Percentiles rank a stretch among this genome's conserved stretches.
Conservation (phyloP, 2,329 filamentous ascomycete genomes). For the Parascedosporium putredinis region DNA sequence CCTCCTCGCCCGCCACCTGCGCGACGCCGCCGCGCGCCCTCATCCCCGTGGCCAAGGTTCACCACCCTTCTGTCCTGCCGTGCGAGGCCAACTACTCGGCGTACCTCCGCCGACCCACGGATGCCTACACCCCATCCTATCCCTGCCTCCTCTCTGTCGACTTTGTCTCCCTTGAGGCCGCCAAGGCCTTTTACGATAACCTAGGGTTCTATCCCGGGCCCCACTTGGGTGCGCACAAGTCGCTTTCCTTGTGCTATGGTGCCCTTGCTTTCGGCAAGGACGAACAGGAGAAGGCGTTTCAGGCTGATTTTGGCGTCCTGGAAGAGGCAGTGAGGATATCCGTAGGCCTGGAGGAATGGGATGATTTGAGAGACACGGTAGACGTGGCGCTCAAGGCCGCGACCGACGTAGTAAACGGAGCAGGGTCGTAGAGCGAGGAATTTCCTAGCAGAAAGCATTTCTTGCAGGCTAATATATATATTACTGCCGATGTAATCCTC, state of each 20-base stretch:
- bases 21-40: slow-evolving; percentile 16
- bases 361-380: slow-evolving; percentile 29
- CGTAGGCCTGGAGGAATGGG: slow-evolving; percentile 34
- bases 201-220: slow-evolving; percentile 39
- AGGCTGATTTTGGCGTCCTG: slow-evolving; percentile 26
- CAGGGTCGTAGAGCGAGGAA: background rate
- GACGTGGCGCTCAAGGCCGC: slow-evolving; percentile 22
- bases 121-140: slow-evolving; percentile 41
- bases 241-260: slow-evolving; percentile 37
- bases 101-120: slow-evolving; percentile 25
- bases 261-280: slow-evolving; percentile 31
- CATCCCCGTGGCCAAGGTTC: slow-evolving; percentile 28
- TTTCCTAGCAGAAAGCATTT: background rate
- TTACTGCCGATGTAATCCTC: too few relatives aligned
- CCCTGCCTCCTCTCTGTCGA: slow-evolving; percentile 44
- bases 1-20: slow-evolving; percentile 30
- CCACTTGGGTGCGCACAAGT: slow-evolving; percentile 42
- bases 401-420: background rate
- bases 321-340: slow-evolving; percentile 34
- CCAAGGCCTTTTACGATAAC: slow-evolving; percentile 38
- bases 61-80: slow-evolving; percentile 31
- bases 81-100: slow-evolving; percentile 20
- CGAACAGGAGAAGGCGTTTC: slow-evolving; percentile 24
- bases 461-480: too few relatives aligned
- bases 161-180: slow-evolving; percentile 29